Base-by-base conservation (phyloP, 192 early-diverging fungal genomes). In the Coemansia sp. region DNA sequence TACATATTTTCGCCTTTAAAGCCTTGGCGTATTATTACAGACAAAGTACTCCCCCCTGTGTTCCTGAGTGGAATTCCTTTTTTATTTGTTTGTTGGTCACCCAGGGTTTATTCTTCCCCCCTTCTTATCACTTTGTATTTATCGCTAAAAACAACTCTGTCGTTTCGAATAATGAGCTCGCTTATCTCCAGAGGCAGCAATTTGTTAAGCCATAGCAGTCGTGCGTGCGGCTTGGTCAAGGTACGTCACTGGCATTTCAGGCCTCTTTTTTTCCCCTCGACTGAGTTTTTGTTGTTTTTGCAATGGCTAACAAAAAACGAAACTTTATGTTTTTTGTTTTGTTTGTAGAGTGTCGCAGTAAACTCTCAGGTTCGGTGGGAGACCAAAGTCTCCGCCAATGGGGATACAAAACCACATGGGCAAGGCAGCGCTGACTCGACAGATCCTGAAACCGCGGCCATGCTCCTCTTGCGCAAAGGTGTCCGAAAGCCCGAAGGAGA, bases 291-390 rank as follows among this genome's bases (percentile, higher is more conserved):
- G 6, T 16, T 57, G 24, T 13, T 57, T 31, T 57, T 27, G 13
- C 29, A 5, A 15, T 31, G 4, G 62, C 64, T 65, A 29, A 27
- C 24, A 49, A 33, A 38, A 38, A 9, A 24, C 16, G 34, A 24
- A 46, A 46, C 4, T 20, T 33, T 9, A 22, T 34, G 16, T 33
- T 70, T 70, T 47, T 60, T 43, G 43, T 29, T 68, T 68, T 55
- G 34, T 40, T 57, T 69, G 36, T 31, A 74, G 64, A 44, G 47
- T 61, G 13, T 57, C 15, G 27, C 62, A 33, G 69, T 50, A 39
- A 58, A 55, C 50, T 60, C 52, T 27, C 78, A 75, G 57, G 70
- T 69, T 16, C 69, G 78, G 43, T 75, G 78, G 65, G 78, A 75
- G 46, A 75, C 73, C 66, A 79, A 73, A 36, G 34, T 68, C 20